phyloP scores from a whole-genome alignment of 345 rosid genomes.

The Triadica sebifera region DNA sequence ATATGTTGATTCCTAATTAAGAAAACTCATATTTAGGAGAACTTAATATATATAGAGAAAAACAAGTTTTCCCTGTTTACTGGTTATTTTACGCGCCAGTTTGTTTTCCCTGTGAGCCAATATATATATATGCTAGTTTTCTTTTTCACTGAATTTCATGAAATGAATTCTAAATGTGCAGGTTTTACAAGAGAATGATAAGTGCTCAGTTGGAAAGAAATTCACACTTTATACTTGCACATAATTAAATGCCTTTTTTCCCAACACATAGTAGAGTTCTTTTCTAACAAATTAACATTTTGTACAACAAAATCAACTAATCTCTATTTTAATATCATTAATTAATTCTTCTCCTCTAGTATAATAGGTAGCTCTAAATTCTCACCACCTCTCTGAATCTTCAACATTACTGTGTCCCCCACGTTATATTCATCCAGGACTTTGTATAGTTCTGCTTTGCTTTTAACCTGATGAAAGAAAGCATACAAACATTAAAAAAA shows the following conservation, averaged over 20 bases:
- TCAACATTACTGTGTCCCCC: conserved; percentile 63
- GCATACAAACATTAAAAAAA: neutral
- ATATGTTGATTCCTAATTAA: no score
- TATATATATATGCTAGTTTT: no score
- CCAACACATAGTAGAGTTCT: neutral
- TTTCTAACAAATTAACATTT: neutral
- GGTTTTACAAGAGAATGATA: no score
- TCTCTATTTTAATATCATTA: conserved; percentile 22
- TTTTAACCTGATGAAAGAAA: conserved; percentile 55
- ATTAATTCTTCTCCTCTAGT: conserved; percentile 67
- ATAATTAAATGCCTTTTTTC: neutral
- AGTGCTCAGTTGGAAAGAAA: no score
- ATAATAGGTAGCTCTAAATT: conserved; percentile 54
- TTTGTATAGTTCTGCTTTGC: conserved; percentile 71
- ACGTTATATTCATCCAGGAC: conserved; percentile 75
- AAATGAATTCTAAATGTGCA: no score
- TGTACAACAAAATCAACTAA: neutral
- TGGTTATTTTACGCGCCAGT: no score
- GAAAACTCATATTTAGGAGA: no score
- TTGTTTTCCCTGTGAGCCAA: no score
- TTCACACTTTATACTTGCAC: neutral
- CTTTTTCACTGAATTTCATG: no score
- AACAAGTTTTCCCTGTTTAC: no score
- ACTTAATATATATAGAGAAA: no score
- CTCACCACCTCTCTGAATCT: conserved; percentile 68